These are phyloP conservation scores for Colletotrichum limetticola DNA, from an alignment of 2,329 filamentous ascomycete species.

Conservation along the genomic window DNA sequence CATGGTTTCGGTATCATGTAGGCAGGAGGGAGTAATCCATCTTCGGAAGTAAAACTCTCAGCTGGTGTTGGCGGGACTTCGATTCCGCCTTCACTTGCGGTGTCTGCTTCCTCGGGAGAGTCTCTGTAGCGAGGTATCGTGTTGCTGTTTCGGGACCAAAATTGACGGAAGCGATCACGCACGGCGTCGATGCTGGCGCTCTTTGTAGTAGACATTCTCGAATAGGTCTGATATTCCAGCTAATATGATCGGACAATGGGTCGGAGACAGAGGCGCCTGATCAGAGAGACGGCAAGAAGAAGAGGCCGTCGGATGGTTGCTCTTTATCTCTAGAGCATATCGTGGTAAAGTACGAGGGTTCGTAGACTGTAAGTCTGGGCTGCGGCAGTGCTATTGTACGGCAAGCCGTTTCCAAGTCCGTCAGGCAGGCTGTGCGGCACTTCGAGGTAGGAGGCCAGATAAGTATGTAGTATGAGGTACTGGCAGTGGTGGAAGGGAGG, in stretches of 20 bases:
- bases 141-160: conserved; percentile 18
- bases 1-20: conserved; percentile 26
- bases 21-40: conserved; percentile 17
- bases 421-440: not conserved
- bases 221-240: not conserved
- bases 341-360: not conserved
- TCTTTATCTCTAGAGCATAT: conserved; percentile 1
- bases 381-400: not conserved
- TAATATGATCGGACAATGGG: not conserved
- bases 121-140: conserved; percentile 16
- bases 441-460: not conserved
- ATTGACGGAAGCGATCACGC: conserved; percentile 26
- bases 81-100: not conserved
- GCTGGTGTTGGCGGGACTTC: conserved; percentile 11
- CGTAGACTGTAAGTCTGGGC: not conserved
- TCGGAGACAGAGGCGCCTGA: not conserved
- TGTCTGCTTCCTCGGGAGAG: conserved; percentile 8
- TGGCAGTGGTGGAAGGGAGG: not conserved
- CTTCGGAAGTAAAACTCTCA: conserved; percentile 25
- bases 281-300: not conserved
- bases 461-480: not conserved
- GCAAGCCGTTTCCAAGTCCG: not conserved
- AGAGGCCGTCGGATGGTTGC: not conserved
- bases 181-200: conserved; percentile 12
- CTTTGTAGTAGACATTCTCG: conserved; percentile 4